phyloP scores from a whole-genome alignment of 257 asterid genomes.

The Salvia rosmarinus region DNA sequence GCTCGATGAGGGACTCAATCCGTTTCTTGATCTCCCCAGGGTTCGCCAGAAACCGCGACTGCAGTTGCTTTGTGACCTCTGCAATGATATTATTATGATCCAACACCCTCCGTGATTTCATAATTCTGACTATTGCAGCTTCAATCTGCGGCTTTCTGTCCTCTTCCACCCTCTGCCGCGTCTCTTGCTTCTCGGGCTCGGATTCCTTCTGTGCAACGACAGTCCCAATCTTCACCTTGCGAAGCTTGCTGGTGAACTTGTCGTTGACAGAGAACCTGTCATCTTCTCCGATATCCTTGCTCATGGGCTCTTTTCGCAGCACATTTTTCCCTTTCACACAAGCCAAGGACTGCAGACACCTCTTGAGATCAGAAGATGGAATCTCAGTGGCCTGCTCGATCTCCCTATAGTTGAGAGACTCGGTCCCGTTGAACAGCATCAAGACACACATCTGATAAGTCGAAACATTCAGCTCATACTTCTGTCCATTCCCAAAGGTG shows the following conservation, averaged over 20 bases:
- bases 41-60: slow-evolving; percentile 58
- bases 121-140: slow-evolving; percentile 60
- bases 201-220: slow-evolving; percentile 65
- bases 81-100: slow-evolving; percentile 60
- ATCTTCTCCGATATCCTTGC: slow-evolving; percentile 59
- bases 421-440: slow-evolving; percentile 57
- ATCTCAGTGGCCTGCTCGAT: slow-evolving; percentile 67
- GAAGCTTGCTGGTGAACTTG: slow-evolving; percentile 50
- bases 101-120: slow-evolving; percentile 60
- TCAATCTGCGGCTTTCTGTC: slow-evolving; percentile 67
- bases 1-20: slow-evolving; percentile 61
- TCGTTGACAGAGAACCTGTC: slow-evolving; percentile 54
- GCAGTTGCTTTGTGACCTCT: slow-evolving; percentile 62
- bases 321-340: slow-evolving; percentile 65
- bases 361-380: slow-evolving; percentile 52
- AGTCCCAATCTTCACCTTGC: slow-evolving; percentile 60
- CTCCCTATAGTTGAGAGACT: slow-evolving; percentile 49
- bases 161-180: slow-evolving; percentile 65
- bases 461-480: slow-evolving; percentile 58
- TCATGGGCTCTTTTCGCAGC: slow-evolving; percentile 61
- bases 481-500: slow-evolving; percentile 53
- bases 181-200: slow-evolving; percentile 65
- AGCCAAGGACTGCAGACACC: slow-evolving; percentile 64
- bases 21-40: slow-evolving; percentile 63
- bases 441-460: slow-evolving; percentile 68